Evolutionary conservation across 352 stramenopile species (phyloP).

Genomic region (Pythium dissimile): DNA sequence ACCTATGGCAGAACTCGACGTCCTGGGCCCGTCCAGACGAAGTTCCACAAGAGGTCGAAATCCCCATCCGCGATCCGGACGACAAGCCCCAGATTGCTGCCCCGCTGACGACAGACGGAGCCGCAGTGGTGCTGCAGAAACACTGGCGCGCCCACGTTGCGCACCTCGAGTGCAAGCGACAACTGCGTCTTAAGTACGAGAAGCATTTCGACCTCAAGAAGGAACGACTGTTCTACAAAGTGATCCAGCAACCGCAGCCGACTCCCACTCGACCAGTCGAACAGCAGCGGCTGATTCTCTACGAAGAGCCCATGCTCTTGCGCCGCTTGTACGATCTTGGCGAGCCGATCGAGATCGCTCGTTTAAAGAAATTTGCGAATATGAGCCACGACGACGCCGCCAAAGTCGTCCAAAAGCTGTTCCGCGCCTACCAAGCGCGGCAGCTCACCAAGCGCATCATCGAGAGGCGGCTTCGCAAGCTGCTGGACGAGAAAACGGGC

Average conservation of each 20-base stretch:
- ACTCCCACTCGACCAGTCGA: not conserved
- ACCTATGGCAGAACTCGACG: conserved; percentile 46
- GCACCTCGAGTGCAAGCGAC: conserved; percentile 25
- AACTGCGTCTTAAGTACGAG: conserved; percentile 43
- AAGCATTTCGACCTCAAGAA: conserved; percentile 67
- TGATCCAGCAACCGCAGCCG: conserved; percentile 17
- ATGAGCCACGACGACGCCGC: conserved; percentile 54
- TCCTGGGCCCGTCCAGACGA: conserved; percentile 47
- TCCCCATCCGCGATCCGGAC: conserved; percentile 73
- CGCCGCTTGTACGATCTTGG: conserved; percentile 57
- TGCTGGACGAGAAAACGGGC: conserved; percentile 47
- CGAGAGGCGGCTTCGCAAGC: conserved; percentile 49
- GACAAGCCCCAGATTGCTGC: conserved; percentile 37
- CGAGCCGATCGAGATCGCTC: conserved; percentile 60
- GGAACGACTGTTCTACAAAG: conserved; percentile 52
- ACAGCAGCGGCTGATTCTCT: conserved; percentile 16
- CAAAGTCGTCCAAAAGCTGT: conserved; percentile 48
- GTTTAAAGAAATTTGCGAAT: conserved; percentile 38
- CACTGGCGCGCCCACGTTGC: conserved; percentile 31
- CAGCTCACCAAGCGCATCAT: conserved; percentile 39
- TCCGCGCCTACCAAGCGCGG: conserved; percentile 35
- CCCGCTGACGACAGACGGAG: conserved; percentile 51
- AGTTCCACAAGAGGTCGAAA: conserved; percentile 40
- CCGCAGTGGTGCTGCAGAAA: conserved; percentile 42
- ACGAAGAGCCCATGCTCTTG: conserved; percentile 31